Base-by-base conservation (phyloP, 257 asterid genomes). In the Voacanga thouarsii region DNA sequence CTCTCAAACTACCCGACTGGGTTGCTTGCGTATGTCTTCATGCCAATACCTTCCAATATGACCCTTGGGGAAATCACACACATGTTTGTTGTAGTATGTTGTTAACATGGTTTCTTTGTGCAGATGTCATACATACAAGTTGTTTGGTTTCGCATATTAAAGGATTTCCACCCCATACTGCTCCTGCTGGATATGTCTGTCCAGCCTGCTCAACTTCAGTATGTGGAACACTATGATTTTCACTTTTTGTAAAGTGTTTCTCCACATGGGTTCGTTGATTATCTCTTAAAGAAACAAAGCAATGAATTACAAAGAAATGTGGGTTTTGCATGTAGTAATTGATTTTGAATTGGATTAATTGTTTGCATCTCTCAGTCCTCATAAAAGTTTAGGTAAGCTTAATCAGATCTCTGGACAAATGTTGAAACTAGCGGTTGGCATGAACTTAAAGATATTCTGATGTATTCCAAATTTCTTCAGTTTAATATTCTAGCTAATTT, bases 121-220 rank as follows among this genome's bases (percentile, higher is more conserved):
- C 87, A 93, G 97, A 93, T 88, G 88, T 84, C 33, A 92, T 89
- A 44, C 98, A 93, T 78, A 88, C 94, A 19, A 90, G 84, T 84
- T 93, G 98, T 84, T 84, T 93, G 77, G 89, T 89, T 78, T 89
- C 96, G 19, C 98, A 93, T 79, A 79, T 93, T 74, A 92, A 90
- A 84, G 87, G 92, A 72, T 93, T 92, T 75, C 94, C 97, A 37
- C 91, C 84, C 23, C 92, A 90, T 75, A 92, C 98, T 67, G 92
- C 96, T 80, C 96, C 98, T 24, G 91, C 97, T 84, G 98, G 95
- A 70, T 93, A 92, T 75, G 87, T 83, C 71, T 93, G 98, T 81
- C 96, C 97, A 47, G 85, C 86, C 69, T 93, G 97, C 86, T 87
- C 96, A 70, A 89, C 95, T 44, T 70, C 92, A 76, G 98, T 93